Evolutionary conservation across 1,139 yeast species (phyloP).

Genomic region (Blastobotrys apis): DNA sequence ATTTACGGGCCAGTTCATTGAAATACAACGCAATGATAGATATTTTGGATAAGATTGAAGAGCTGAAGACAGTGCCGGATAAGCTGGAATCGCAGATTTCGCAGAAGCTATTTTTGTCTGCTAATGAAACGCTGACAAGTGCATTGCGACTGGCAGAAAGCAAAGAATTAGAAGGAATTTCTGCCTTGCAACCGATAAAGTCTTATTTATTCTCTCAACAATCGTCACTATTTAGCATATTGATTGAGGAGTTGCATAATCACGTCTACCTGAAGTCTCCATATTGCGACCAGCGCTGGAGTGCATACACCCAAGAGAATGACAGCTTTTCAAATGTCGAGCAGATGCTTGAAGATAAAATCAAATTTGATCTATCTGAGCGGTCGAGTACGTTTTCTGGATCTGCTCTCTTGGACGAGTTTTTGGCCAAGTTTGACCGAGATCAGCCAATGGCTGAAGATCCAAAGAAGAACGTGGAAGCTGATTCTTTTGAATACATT

Average conservation of each 20-base stretch:
- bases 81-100: conserved; percentile 60
- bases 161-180: conserved; percentile 58
- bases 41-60: conserved; percentile 64
- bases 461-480: conserved; percentile 35
- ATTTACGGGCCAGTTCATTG: conserved; percentile 59
- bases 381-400: conserved; percentile 26
- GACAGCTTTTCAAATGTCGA: conserved; percentile 28
- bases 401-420: conserved; percentile 39
- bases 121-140: conserved; percentile 56
- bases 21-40: conserved; percentile 67
- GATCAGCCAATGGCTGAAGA: conserved; percentile 26
- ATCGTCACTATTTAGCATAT: conserved; percentile 56
- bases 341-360: conserved; percentile 32
- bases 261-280: conserved; percentile 64
- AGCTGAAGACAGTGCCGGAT: conserved; percentile 55
- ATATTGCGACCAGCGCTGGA: conserved; percentile 36
- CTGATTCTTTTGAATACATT: conserved; percentile 55
- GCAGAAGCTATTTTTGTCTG: conserved; percentile 65
- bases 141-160: conserved; percentile 56
- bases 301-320: conserved; percentile 27
- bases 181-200: conserved; percentile 55
- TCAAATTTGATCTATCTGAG: conserved; percentile 30
- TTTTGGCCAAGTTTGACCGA: conserved; percentile 36
- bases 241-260: conserved; percentile 71
- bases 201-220: conserved; percentile 61